Base-by-base conservation (phyloP, 306 rosid species). In the Cicer chorassanicum region DNA sequence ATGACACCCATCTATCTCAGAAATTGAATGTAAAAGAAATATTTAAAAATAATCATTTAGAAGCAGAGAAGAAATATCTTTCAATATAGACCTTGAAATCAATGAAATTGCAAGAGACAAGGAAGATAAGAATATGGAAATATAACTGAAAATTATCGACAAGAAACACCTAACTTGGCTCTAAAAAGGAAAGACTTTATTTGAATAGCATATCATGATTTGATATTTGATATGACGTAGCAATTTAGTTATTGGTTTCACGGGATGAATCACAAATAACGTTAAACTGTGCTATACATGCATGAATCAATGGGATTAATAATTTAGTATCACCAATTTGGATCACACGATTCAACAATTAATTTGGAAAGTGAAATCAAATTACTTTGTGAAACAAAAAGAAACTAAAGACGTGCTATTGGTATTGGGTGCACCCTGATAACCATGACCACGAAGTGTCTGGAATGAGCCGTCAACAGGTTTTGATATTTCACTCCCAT, bases 401-500 rank as follows among this genome's bases (percentile, higher is more conserved):
- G 19, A 65, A 64, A 65, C 70, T 43, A 65, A 65, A 9, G 36
- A 6, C 8, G 2, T 44, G 55, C 41, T 66, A 42, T 42, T 21
- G 16, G 34, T 66, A 42, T 65, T 42, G 38, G 49, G 34, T 42
- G 70, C 70, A 65, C 53, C 39, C 70, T 42, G 39, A 40, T 63
- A 65, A 42, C 16, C 36, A 43, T 65, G 70, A 45, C 40, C 51
- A 4, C 49, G 60, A 15, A 68, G 39, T 66, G 49, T 68, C 39
- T 57, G 24, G 34, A 55, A 69, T 39, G 71, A 49, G 44, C 51
- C n/a, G 29, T 78, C 0, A 29, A 45, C 60, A 43, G 67, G 61
- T 71, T 72, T 73, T 40, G 24, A 39, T 83, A 76, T 63, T 70
- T 60, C 49, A 68, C 56, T 65, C 61, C 74, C 57, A 53, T 39